These are phyloP conservation scores for Trichophyton benhamiae DNA, from an alignment of 2,329 filamentous ascomycete genomes.

Conservation along the genomic window DNA sequence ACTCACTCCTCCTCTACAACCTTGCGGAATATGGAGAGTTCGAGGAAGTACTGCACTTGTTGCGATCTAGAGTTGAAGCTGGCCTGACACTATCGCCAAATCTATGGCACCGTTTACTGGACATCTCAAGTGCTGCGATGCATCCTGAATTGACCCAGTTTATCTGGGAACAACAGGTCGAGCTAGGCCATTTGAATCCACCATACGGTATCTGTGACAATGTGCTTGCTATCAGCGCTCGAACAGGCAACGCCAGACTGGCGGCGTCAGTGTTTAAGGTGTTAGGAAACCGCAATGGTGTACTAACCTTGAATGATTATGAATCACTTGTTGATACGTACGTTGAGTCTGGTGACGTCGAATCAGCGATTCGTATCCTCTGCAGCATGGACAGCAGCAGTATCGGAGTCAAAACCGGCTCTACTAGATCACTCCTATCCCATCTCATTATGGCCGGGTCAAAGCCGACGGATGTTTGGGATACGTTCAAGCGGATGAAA, in stretches of 20 bases:
- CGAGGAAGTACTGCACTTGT: constrained; percentile 61
- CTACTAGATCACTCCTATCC: constrained; percentile 51
- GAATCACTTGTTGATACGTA: constrained; percentile 67
- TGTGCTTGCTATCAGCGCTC: constrained; percentile 59
- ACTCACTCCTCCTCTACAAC: constrained; percentile 62
- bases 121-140: constrained; percentile 53
- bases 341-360: constrained; percentile 46
- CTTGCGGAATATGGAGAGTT: constrained; percentile 61
- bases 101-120: constrained; percentile 62
- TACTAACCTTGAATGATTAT: constrained; percentile 56
- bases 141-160: constrained; percentile 53
- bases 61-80: constrained; percentile 45
- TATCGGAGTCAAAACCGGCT: constrained; percentile 44
- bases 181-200: constrained; percentile 47
- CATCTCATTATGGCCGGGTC: constrained; percentile 41
- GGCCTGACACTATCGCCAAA: constrained; percentile 38
- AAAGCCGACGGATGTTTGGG: constrained; percentile 40
- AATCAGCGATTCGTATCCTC: constrained; percentile 55
- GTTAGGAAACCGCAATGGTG: constrained; percentile 46
- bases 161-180: constrained; percentile 59
- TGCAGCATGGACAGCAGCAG: constrained; percentile 60
- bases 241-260: constrained; percentile 53
- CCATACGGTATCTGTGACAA: constrained; percentile 53
- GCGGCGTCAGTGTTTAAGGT: constrained; percentile 59
- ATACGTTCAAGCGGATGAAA: constrained; percentile 43